A percentile compares a stretch with the other conserved stretches of the same genome.
phyloP scores from a whole-genome alignment of 2,329 filamentous ascomycete species.

The Colletotrichum trifolii region DNA sequence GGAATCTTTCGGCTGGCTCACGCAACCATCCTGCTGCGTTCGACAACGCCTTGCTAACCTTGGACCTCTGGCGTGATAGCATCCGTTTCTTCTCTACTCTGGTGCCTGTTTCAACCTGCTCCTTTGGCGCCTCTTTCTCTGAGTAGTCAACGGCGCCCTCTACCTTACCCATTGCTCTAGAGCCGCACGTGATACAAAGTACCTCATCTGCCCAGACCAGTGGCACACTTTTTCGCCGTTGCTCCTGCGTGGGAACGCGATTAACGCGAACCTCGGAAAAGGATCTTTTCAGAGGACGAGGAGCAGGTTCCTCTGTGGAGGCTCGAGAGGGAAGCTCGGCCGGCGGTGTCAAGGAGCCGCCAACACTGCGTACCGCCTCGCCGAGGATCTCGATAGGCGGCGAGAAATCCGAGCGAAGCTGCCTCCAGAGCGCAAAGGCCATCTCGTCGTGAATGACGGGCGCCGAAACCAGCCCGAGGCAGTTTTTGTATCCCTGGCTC shows the following conservation, averaged over 20 bases:
- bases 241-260: background rate
- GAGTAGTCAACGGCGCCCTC: background rate
- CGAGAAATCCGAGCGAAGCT: background rate
- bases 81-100: background rate
- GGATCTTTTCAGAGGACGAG: background rate
- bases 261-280: no score
- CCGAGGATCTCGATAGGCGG: no score
- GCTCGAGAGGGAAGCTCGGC: no score
- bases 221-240: constrained; percentile 1
- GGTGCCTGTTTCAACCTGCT: background rate
- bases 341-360: no score
- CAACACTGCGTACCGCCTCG: no score
- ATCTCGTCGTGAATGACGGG: constrained; percentile 33
- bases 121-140: background rate
- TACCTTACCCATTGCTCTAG: constrained; percentile 4
- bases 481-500: constrained; percentile 12
- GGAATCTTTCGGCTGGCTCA: no score
- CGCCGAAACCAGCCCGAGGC: constrained; percentile 23
- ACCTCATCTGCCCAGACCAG: constrained; percentile 4
- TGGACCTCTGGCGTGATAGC: background rate
- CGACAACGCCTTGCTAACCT: background rate
- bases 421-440: constrained; percentile 9
- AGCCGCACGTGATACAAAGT: constrained; percentile 20
- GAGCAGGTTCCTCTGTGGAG: background rate
- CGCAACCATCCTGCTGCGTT: no score